Evolutionary conservation across 78 protist species (phyloP).

Genomic region (Capsaspora owczarzaki): DNA sequence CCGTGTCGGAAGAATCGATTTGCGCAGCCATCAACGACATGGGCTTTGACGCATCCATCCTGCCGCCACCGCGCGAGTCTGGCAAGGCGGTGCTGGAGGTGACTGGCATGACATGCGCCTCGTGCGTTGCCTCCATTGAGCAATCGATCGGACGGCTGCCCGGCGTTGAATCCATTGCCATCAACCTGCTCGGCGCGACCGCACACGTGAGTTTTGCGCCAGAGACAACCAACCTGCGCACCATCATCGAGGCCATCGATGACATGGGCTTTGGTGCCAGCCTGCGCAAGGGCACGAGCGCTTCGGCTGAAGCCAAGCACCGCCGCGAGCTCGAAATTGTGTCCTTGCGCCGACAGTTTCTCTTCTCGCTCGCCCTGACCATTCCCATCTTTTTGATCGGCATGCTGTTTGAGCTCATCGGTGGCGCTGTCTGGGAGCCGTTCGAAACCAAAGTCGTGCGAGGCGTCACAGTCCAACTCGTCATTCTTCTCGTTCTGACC

Average conservation of each 20-base stretch:
- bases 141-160: neutral
- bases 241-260: neutral
- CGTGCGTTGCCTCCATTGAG: neutral
- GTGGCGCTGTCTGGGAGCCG: no score
- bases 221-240: neutral
- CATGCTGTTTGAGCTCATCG: neutral
- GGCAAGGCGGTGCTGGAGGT: neutral
- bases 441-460: neutral
- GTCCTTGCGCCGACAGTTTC: neutral
- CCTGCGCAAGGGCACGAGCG: neutral
- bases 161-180: neutral
- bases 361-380: neutral
- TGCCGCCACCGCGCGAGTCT: no score
- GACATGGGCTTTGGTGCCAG: neutral
- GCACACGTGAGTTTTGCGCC: neutral
- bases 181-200: neutral
- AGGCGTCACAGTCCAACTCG: slow-evolving; percentile 1
- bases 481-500: slow-evolving; percentile 35
- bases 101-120: neutral
- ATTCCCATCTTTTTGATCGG: neutral
- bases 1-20: neutral
- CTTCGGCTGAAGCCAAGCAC: neutral
- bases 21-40: neutral
- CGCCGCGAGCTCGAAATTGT: neutral
- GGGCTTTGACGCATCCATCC: slow-evolving; percentile 1